Conservation (phyloP, 805 yeast genomes). For the Torulaspora quercuum region DNA sequence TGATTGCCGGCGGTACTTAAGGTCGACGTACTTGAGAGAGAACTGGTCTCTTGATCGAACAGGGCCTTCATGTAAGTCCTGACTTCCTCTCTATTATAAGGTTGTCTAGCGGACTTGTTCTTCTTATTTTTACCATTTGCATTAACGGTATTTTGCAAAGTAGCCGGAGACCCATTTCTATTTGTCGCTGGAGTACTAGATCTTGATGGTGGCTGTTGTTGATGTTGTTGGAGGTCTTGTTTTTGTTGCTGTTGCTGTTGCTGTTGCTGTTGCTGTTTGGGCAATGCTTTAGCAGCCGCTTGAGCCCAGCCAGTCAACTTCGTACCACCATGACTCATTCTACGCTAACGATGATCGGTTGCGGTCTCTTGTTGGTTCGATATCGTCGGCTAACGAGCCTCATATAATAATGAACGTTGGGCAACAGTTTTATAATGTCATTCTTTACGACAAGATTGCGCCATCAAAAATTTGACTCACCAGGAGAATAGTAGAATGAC, state of each 20-base stretch:
- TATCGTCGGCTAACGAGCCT: no score
- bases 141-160: not conserved
- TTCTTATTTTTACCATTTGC: slow-evolving; percentile 6
- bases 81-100: slow-evolving; percentile 32
- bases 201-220: slow-evolving; percentile 4
- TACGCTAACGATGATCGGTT: no score
- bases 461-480: no score
- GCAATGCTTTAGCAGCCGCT: slow-evolving; percentile 32
- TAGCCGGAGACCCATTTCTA: not conserved
- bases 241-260: slow-evolving; percentile 9
- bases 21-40: slow-evolving; percentile 11
- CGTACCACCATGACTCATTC: slow-evolving; percentile 16
- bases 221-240: slow-evolving; percentile 1
- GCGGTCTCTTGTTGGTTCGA: no score
- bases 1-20: slow-evolving; percentile 10
- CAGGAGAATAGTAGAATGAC: no score
- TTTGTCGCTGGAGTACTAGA: slow-evolving; percentile 7
- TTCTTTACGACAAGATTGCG: no score
- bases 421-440: no score
- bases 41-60: slow-evolving; percentile 16
- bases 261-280: slow-evolving; percentile 16
- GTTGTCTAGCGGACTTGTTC: slow-evolving; percentile 15
- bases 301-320: slow-evolving; percentile 36
- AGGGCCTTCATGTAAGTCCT: slow-evolving; percentile 21
- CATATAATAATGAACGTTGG: no score